Evolutionary conservation across 2,329 filamentous ascomycete species (phyloP).

Genomic region (Metarhizium humberi): DNA sequence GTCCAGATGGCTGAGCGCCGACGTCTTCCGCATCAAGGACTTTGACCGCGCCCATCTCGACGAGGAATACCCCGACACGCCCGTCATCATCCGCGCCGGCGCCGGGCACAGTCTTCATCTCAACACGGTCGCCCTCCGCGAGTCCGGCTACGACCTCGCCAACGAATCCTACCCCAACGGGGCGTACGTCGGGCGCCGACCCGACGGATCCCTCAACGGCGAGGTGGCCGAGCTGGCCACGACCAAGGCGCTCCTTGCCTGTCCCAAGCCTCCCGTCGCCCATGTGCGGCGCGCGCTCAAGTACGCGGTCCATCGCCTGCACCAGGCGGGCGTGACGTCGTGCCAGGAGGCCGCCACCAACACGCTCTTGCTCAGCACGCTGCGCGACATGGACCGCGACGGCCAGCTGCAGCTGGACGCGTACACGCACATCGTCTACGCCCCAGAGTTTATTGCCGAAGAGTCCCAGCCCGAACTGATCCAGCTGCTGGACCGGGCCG

Average conservation of each 20-base stretch:
- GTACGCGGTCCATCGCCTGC: background rate
- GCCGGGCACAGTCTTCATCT: constrained; percentile 1
- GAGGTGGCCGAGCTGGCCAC: too few relatives aligned
- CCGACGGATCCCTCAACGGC: too few relatives aligned
- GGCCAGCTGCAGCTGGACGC: background rate
- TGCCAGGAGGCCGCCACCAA: constrained; percentile 2
- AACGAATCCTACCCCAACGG: background rate
- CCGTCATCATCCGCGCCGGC: constrained; percentile 2
- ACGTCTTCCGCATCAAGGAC: background rate
- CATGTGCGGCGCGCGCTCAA: too few relatives aligned
- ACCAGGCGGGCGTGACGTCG: constrained; percentile 1
- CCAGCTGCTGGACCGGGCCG: background rate
- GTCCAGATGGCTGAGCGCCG: background rate
- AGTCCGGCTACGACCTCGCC: constrained; percentile 1
- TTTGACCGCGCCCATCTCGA: constrained; percentile 1
- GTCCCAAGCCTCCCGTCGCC: too few relatives aligned
- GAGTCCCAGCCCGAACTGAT: background rate
- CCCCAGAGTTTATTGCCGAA: background rate
- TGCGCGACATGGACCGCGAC: background rate
- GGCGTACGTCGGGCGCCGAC: too few relatives aligned
- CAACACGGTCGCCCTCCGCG: background rate
- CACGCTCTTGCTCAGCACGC: background rate
- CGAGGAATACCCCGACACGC: background rate
- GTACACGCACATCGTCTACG: constrained; percentile 2
- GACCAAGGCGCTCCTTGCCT: too few relatives aligned